These are phyloP conservation scores for Quercus tomentella DNA, from an alignment of 331 rosid genomes.

Conservation along the genomic window DNA sequence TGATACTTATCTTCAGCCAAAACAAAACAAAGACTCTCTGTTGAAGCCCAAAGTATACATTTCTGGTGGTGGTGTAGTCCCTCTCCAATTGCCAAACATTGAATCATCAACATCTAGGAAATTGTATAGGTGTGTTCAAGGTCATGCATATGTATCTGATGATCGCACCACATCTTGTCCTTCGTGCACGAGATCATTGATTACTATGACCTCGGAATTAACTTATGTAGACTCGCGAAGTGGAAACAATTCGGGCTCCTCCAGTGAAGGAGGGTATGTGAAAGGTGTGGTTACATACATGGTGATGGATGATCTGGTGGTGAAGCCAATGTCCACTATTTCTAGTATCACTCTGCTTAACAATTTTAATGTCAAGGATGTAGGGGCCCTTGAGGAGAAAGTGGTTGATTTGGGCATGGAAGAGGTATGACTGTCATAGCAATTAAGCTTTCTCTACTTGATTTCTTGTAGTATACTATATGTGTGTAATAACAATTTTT, in stretches of 20 bases:
- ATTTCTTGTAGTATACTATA: no score
- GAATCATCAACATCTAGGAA: no score
- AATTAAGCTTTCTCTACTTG: no score
- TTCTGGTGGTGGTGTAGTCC: background rate
- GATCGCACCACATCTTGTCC: background rate
- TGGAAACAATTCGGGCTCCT: background rate
- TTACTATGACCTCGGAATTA: background rate
- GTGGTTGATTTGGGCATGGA: background rate
- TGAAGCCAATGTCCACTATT: constrained; percentile 20
- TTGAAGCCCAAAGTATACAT: background rate
- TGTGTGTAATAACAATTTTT: background rate
- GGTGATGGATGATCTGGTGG: constrained; percentile 24
- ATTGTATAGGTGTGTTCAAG: no score
- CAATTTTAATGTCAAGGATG: background rate
- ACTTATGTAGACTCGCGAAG: background rate
- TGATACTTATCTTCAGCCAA: background rate
- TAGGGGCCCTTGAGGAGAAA: constrained; percentile 5
- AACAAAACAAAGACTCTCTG: background rate
- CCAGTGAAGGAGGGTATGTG: background rate
- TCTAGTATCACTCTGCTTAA: constrained; percentile 2
- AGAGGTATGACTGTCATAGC: background rate
- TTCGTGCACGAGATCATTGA: background rate
- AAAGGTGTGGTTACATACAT: constrained; percentile 6
- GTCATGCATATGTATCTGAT: background rate
- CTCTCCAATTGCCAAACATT: background rate